Percentiles rank a stretch among this genome's conserved stretches.
phyloP scores from a whole-genome alignment of 768 basidiomycete genomes.

The Tylopilus plumbeoviolaceoides region DNA sequence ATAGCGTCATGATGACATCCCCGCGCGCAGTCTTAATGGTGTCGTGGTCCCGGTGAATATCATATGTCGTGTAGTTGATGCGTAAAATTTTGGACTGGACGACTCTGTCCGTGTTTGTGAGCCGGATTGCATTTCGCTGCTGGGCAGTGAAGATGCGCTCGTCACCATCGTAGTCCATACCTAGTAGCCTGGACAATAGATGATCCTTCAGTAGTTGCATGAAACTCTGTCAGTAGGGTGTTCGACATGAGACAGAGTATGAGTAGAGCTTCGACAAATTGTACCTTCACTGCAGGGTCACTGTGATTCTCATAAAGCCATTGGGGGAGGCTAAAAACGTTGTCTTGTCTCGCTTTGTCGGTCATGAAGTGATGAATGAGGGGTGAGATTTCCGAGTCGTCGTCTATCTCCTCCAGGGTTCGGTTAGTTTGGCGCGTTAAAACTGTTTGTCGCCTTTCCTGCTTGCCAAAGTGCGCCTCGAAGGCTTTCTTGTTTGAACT shows the following conservation, averaged over 20 bases:
- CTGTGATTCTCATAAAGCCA: conserved; percentile 1
- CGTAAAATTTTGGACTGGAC: too few relatives aligned
- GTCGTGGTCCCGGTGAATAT: too few relatives aligned
- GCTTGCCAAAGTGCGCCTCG: conserved; percentile 1
- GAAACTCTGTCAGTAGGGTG: not conserved
- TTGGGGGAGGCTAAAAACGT: not conserved
- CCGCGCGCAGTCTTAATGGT: too few relatives aligned
- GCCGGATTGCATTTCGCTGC: not conserved
- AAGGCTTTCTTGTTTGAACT: conserved; percentile 19
- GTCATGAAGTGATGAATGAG: conserved; percentile 4
- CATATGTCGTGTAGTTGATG: too few relatives aligned
- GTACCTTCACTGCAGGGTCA: conserved; percentile 10
- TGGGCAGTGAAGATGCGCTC: conserved; percentile 3
- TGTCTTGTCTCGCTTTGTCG: not conserved
- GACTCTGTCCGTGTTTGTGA: not conserved
- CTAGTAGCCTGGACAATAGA: not conserved
- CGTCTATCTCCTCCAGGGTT: too few relatives aligned
- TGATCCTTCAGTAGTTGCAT: not conserved
- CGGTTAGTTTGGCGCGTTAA: too few relatives aligned
- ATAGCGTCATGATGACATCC: too few relatives aligned
- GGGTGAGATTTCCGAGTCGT: not conserved
- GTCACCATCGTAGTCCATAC: conserved; percentile 1
- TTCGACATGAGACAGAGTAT: too few relatives aligned
- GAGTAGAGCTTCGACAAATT: too few relatives aligned
- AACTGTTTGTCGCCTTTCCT: not conserved